Evolutionary conservation across 768 basidiomycete species (phyloP), one percentile per base, ranked within the genome.

Genomic region (Coprinopsis strossmayeri): DNA sequence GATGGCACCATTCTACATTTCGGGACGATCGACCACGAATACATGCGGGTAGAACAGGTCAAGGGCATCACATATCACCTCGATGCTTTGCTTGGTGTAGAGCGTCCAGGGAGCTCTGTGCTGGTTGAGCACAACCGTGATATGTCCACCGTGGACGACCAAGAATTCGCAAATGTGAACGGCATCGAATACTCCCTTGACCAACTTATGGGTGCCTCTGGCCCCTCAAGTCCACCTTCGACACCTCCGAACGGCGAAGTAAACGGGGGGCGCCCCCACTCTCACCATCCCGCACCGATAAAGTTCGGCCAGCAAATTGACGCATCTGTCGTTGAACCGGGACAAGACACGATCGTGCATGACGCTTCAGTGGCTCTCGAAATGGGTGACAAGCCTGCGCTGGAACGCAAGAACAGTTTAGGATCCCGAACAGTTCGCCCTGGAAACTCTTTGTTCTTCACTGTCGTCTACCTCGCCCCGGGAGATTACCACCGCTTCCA

Each of bases 401-500:
- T 60, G 17, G 58, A 63, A 41, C 55, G 63, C 10, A 61, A 60
- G 30, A 61, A 61, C 28, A 64, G 61, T 41, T 48, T 55, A 5
- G 62, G 64, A 42, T 75, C 73, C 15, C 70, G 71, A 51, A 70
- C 69, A 34, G 70, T 84, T 37, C 78, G 79, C 53, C 78, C 84
- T 2, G 91, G 90, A 12, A 86, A 97, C 61, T 76, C 82, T 15
- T 79, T 98, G 20, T 96, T 82, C 69, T 99, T 97, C 65, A 70
- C 87, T 20, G 96, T 99, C 57, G 87, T 99, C 51, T 99, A 98
- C 69, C 87, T 99, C 48, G 96, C 95, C 0, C 96, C 96, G 1
- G 95, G 96, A 1, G 96, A 99, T 62, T 98, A 98, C 65, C 95
- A 99, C 60, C 81, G 95, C 13, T 99, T 96, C 78, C 96, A 99